A percentile compares a stretch with the other conserved stretches of the same genome.
Evolutionary conservation across 352 stramenopile genomes (phyloP).

Genomic region (Saprolegnia diclina): DNA sequence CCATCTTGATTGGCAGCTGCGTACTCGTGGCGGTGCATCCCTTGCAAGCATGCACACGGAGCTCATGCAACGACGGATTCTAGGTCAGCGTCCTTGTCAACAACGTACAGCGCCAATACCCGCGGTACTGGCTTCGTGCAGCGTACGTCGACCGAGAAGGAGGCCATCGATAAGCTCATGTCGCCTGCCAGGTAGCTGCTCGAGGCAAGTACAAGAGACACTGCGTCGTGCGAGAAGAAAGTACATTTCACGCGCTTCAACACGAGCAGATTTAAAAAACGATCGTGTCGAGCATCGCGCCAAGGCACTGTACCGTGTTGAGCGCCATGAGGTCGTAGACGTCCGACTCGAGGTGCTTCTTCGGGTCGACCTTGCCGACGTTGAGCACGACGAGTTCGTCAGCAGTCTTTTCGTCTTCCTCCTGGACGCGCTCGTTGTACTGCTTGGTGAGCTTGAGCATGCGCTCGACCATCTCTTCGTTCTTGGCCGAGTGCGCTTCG

Average conservation of each 20-base stretch:
- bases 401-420: conserved; percentile 95
- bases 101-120: conserved; percentile 29
- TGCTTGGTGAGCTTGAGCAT: conserved; percentile 95
- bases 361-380: conserved; percentile 96
- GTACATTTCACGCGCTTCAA: background rate
- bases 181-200: too few species aligned
- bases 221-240: background rate
- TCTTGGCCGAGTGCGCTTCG: conserved; percentile 91
- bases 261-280: conserved; percentile 88
- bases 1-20: conserved; percentile 26
- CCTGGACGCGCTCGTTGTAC: conserved; percentile 94
- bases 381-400: conserved; percentile 97
- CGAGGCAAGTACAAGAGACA: too few species aligned
- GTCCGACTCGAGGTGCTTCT: conserved; percentile 91
- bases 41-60: background rate
- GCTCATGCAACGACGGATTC: background rate
- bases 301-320: conserved; percentile 98
- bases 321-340: conserved; percentile 97
- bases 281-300: conserved; percentile 98
- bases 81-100: conserved; percentile 29
- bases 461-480: conserved; percentile 89
- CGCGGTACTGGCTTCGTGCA: conserved; percentile 24
- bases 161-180: background rate
- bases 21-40: conserved; percentile 21
- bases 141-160: background rate